Conservation (phyloP, 2,329 filamentous ascomycete genomes). For the Davidsoniella neocaledoniae region DNA sequence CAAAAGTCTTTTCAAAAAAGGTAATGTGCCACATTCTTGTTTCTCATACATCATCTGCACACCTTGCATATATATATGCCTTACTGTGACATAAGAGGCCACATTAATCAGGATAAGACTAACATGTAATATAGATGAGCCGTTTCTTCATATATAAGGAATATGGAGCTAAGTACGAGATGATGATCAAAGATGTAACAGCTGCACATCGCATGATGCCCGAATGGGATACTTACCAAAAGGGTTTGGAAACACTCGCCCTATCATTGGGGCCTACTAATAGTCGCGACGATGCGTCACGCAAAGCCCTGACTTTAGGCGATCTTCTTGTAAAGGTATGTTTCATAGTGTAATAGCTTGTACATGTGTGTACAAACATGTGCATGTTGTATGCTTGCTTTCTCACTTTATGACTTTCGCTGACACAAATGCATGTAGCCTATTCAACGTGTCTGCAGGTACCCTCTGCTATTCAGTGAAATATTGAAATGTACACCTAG, state of each 20-base stretch:
- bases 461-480: constrained; percentile 73
- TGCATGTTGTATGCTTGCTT: background rate
- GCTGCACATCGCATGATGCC: constrained; percentile 50
- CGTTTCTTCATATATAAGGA: constrained; percentile 80
- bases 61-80: background rate
- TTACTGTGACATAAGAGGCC: background rate
- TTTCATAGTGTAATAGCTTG: background rate
- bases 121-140: constrained; percentile 39
- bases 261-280: constrained; percentile 57
- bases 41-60: background rate
- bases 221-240: constrained; percentile 66
- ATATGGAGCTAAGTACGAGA: constrained; percentile 77
- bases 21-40: constrained; percentile 20
- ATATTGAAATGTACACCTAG: constrained; percentile 70
- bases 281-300: constrained; percentile 41
- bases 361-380: background rate
- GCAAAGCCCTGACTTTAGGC: constrained; percentile 63
- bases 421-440: constrained; percentile 37
- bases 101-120: no score
- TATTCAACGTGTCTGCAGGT: constrained; percentile 82
- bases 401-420: background rate
- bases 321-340: constrained; percentile 79
- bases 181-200: constrained; percentile 64
- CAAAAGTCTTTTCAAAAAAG: constrained; percentile 42
- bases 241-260: constrained; percentile 68